Conservation (phyloP, 108 stramenopile genomes). For the Aurantiochytrium sp. region DNA sequence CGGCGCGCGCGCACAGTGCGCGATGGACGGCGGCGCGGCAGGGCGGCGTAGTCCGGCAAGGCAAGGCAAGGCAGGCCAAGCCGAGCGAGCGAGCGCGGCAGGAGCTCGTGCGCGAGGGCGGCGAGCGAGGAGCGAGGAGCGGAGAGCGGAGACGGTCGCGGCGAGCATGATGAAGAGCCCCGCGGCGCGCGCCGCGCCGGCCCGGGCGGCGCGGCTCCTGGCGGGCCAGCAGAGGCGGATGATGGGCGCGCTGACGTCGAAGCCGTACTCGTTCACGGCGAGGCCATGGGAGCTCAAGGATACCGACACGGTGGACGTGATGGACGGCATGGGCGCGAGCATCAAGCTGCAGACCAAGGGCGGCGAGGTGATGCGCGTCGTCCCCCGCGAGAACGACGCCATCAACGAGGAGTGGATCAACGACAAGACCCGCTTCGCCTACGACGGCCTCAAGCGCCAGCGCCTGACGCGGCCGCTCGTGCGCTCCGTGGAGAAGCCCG, state of each 20-base stretch:
- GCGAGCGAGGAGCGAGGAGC: no score
- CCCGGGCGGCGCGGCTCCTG: no score
- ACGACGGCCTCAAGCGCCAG: conserved; percentile 45
- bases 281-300: conserved; percentile 45
- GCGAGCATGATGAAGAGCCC: no score
- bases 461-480: conserved; percentile 37
- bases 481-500: neutral
- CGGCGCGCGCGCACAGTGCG: no score
- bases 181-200: no score
- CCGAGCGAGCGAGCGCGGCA: no score
- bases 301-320: conserved; percentile 43
- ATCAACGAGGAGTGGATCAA: conserved; percentile 48
- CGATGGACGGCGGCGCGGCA: no score
- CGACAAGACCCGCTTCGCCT: conserved; percentile 46
- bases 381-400: conserved; percentile 39
- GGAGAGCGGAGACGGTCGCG: no score
- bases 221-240: neutral
- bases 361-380: conserved; percentile 39
- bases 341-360: conserved; percentile 43
- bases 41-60: no score
- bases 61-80: no score
- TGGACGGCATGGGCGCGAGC: conserved; percentile 38
- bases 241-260: conserved; percentile 32
- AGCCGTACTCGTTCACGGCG: conserved; percentile 39
- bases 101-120: no score